These are phyloP conservation scores for Monosporascus ibericus DNA, from an alignment of 2,329 filamentous ascomycete species.

Conservation along the genomic window DNA sequence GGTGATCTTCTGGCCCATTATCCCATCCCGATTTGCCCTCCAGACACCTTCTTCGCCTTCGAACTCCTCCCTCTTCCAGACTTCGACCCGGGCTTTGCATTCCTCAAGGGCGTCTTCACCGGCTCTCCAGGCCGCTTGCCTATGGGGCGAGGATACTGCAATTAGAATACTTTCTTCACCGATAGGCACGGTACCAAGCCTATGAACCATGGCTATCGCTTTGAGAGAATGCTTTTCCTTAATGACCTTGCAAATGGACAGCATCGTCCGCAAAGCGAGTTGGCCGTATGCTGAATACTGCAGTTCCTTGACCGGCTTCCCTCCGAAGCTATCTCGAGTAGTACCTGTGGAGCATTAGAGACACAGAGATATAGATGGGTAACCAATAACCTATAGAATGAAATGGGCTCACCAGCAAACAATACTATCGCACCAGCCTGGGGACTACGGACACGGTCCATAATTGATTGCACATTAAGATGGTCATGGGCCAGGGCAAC, in stretches of 20 bases:
- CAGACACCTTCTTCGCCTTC: slow-evolving; percentile 71
- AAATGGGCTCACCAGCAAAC: slow-evolving; percentile 56
- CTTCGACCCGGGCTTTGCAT: slow-evolving; percentile 82
- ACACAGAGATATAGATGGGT: background rate
- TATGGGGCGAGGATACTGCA: slow-evolving; percentile 76
- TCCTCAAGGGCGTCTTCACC: slow-evolving; percentile 85
- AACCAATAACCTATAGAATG: background rate
- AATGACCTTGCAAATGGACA: slow-evolving; percentile 54
- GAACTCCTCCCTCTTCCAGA: slow-evolving; percentile 94
- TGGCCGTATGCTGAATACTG: slow-evolving; percentile 70
- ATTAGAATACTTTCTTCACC: slow-evolving; percentile 93
- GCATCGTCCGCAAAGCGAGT: slow-evolving; percentile 63
- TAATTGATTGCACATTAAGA: slow-evolving; percentile 51
- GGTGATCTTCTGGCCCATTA: slow-evolving; percentile 44
- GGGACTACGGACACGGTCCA: slow-evolving; percentile 64
- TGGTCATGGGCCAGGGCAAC: slow-evolving; percentile 61
- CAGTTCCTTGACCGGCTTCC: slow-evolving; percentile 66
- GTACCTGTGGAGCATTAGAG: slow-evolving; percentile 47
- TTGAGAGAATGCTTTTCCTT: slow-evolving; percentile 57
- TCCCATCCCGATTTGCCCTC: slow-evolving; percentile 80
- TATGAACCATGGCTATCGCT: slow-evolving; percentile 75
- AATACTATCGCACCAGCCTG: slow-evolving; percentile 71
- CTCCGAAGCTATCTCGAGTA: slow-evolving; percentile 68
- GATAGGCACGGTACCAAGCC: slow-evolving; percentile 78
- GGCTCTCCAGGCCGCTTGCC: slow-evolving; percentile 77